Conservation (phyloP, 208 protist genomes). For the Trypanosoma scelopori region DNA sequence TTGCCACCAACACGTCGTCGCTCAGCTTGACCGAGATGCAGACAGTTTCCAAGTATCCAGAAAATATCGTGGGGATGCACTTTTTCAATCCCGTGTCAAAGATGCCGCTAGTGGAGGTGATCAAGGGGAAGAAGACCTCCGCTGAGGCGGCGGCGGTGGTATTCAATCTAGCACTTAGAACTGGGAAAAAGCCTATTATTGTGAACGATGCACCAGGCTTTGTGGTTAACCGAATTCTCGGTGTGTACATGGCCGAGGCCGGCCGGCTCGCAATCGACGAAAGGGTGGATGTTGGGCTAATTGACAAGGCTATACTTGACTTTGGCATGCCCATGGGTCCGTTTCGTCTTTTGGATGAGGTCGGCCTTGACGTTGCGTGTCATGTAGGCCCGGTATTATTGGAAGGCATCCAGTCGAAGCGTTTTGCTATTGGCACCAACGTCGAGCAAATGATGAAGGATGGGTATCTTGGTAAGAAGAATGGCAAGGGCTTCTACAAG, state of each 20-base stretch:
- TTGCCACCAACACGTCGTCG: slow-evolving; percentile 94
- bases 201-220: slow-evolving; percentile 88
- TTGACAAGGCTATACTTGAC: slow-evolving; percentile 77
- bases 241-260: slow-evolving; percentile 86
- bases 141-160: slow-evolving; percentile 71
- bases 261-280: slow-evolving; percentile 60
- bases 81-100: slow-evolving; percentile 95
- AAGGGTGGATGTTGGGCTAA: slow-evolving; percentile 43
- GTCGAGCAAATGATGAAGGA: slow-evolving; percentile 62
- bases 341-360: slow-evolving; percentile 89
- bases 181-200: slow-evolving; percentile 93
- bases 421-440: slow-evolving; percentile 50
- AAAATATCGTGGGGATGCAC: slow-evolving; percentile 93
- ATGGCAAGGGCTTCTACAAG: slow-evolving; percentile 85
- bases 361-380: slow-evolving; percentile 89
- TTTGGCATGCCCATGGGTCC: slow-evolving; percentile 94
- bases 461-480: slow-evolving; percentile 85
- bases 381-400: slow-evolving; percentile 74
- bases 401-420: slow-evolving; percentile 57
- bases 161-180: slow-evolving; percentile 73
- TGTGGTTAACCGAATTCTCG: slow-evolving; percentile 85
- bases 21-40: slow-evolving; percentile 90
- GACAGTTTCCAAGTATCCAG: slow-evolving; percentile 59
- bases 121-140: slow-evolving; percentile 77
- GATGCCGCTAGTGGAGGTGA: slow-evolving; percentile 94